These are phyloP conservation scores for Colletotrichum magnum DNA, from an alignment of 2,329 filamentous ascomycete species.

Conservation along the genomic window DNA sequence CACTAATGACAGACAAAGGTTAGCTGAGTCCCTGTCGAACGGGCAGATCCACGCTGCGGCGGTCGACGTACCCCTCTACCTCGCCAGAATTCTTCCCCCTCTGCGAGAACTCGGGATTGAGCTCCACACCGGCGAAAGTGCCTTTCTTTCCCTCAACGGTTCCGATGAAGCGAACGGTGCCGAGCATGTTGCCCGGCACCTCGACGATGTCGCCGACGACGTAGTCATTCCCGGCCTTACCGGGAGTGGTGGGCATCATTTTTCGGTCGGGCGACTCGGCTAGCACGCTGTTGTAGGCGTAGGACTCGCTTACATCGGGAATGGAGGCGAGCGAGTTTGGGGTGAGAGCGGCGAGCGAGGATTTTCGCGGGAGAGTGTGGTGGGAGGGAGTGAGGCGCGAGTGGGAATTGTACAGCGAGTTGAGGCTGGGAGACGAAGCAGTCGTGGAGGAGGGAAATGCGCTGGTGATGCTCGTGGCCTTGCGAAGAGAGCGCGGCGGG, in stretches of 20 bases:
- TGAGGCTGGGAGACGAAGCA: conserved; percentile 72
- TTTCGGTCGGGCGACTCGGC: conserved; percentile 59
- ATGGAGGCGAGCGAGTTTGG: conserved; percentile 73
- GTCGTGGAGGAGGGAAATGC: conserved; percentile 55
- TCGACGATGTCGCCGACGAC: conserved; percentile 88
- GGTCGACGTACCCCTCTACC: conserved; percentile 83
- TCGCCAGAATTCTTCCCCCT: conserved; percentile 97
- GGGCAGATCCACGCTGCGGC: conserved; percentile 21
- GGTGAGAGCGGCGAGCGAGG: conserved; percentile 79
- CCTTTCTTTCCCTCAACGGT: conserved; percentile 90
- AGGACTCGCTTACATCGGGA: conserved; percentile 76
- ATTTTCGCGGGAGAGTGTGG: conserved; percentile 74
- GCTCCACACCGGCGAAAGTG: conserved; percentile 91
- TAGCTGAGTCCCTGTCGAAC: conserved; percentile 38
- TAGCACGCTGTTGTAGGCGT: conserved; percentile 71
- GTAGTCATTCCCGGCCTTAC: conserved; percentile 67
- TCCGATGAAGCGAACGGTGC: conserved; percentile 90
- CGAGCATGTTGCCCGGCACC: conserved; percentile 93
- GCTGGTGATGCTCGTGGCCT: conserved; percentile 52
- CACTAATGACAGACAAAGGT: conserved; percentile 54
- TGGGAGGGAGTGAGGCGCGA: conserved; percentile 58
- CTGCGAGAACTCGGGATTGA: conserved; percentile 83
- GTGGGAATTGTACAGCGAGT: conserved; percentile 64
- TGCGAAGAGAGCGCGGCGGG: conserved; percentile 57
- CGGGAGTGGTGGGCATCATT: conserved; percentile 70